phyloP scores from a whole-genome alignment of 495 filamentous ascomycete genomes.

The Penicillium dipodomyicola region DNA sequence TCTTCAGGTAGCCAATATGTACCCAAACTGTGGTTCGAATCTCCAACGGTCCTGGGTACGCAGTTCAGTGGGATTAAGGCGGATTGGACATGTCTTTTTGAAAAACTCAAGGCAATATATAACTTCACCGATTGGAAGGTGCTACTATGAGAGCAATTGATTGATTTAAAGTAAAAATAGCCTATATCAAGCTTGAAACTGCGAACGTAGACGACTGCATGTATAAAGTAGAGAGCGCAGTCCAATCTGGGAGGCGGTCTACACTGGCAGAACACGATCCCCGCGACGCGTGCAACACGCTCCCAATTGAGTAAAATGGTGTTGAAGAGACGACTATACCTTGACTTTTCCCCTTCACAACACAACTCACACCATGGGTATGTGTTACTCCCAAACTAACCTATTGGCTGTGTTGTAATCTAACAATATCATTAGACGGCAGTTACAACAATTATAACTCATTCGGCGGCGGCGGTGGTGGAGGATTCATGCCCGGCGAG shows the following conservation, averaged over 20 bases:
- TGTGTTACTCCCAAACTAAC: background rate
- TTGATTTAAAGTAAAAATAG: background rate
- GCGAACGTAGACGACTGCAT: background rate
- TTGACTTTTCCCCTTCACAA: slow-evolving; percentile 15
- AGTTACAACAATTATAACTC: slow-evolving; percentile 48
- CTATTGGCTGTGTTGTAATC: background rate
- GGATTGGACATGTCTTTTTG: background rate
- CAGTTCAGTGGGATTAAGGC: background rate
- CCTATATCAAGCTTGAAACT: background rate
- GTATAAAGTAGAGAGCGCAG: background rate
- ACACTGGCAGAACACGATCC: slow-evolving; percentile 12
- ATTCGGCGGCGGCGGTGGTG: slow-evolving; percentile 63
- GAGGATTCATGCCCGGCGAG: slow-evolving; percentile 62
- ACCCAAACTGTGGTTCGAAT: background rate
- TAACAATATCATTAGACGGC: slow-evolving; percentile 25
- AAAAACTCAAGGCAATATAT: background rate
- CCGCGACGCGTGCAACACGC: slow-evolving; percentile 46
- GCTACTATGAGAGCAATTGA: background rate
- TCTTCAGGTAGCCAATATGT: background rate
- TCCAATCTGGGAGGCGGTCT: background rate
- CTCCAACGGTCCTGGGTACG: background rate
- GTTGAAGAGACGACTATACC: slow-evolving; percentile 4
- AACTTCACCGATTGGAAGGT: background rate
- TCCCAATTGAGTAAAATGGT: slow-evolving; percentile 47
- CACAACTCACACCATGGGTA: slow-evolving; percentile 36